phyloP scores from a whole-genome alignment of 345 rosid genomes.

The Lepidium africanum region DNA sequence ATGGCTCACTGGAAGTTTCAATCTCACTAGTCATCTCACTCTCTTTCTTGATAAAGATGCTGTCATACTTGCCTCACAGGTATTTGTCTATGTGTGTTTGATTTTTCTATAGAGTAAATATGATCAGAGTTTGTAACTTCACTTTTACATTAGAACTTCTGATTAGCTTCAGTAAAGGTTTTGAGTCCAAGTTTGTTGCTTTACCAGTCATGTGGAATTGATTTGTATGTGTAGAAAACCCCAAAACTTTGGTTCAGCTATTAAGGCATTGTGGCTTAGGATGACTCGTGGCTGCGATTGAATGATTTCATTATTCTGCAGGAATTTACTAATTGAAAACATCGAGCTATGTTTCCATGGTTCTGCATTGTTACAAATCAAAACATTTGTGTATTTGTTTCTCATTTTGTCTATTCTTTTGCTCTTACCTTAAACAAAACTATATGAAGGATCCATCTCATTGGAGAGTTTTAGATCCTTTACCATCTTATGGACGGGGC shows the following conservation, averaged over 20 bases:
- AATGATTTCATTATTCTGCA: background rate
- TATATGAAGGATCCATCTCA: conserved; percentile 30
- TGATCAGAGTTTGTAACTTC: background rate
- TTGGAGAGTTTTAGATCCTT: conserved; percentile 37
- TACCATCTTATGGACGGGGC: conserved; percentile 47
- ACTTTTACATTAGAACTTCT: background rate
- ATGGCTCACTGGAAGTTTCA: conserved; percentile 47
- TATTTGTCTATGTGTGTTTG: background rate
- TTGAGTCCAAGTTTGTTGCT: background rate
- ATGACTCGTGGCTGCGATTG: background rate
- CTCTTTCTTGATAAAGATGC: conserved; percentile 45
- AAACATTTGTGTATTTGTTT: background rate
- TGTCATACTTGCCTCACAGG: conserved; percentile 43
- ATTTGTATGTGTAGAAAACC: background rate
- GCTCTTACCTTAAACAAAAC: background rate
- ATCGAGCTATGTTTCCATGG: background rate
- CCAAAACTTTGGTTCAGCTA: background rate
- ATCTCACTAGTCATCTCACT: conserved; percentile 46
- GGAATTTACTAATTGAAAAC: background rate
- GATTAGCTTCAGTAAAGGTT: background rate
- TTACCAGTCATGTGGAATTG: background rate
- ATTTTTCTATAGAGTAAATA: background rate
- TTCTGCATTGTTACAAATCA: background rate
- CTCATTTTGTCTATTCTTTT: background rate
- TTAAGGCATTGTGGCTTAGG: background rate